phyloP scores from a whole-genome alignment of 1,284 basidiomycete genomes.

The Moniliella sp. region DNA sequence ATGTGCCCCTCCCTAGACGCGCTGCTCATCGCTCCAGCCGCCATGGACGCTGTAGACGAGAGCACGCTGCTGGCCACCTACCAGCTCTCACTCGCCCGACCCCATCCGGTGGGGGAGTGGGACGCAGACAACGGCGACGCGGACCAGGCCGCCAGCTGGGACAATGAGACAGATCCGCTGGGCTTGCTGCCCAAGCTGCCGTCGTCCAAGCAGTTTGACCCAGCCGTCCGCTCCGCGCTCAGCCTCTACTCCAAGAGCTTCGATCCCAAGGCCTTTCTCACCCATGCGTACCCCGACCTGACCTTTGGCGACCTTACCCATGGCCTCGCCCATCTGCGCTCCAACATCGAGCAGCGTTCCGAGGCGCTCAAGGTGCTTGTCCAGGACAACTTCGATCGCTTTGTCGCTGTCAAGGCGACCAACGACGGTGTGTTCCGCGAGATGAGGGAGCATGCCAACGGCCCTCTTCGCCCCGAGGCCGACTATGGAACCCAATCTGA shows the following conservation, averaged over 20 bases:
- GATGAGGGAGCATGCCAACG: conserved; percentile 52
- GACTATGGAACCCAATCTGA: conserved; percentile 79
- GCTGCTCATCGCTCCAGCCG: too few relatives aligned
- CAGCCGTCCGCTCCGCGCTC: conserved; percentile 14
- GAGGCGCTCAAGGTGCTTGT: conserved; percentile 83
- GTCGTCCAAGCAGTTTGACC: conserved; percentile 35
- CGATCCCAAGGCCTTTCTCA: conserved; percentile 79
- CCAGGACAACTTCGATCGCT: conserved; percentile 91
- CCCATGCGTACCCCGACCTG: conserved; percentile 77
- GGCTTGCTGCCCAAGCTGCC: conserved; percentile 16
- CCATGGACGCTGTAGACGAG: too few relatives aligned
- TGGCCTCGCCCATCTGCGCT: conserved; percentile 24
- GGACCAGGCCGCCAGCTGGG: conserved; percentile 1
- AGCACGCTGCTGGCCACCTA: too few relatives aligned
- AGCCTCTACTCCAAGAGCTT: conserved; percentile 63
- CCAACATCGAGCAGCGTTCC: conserved; percentile 40
- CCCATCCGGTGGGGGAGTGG: too few relatives aligned
- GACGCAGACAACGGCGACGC: conserved; percentile 4
- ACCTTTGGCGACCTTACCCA: conserved; percentile 65
- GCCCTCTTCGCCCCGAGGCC: conserved; percentile 51
- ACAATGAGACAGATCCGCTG: conserved; percentile 32
- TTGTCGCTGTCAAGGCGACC: conserved; percentile 87
- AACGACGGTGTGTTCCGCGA: conserved; percentile 78
- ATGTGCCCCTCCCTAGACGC: too few relatives aligned
- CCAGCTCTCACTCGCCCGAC: too few relatives aligned